Evolutionary conservation across 208 protist genomes (phyloP).

Genomic region (Perkinsela sp.): DNA sequence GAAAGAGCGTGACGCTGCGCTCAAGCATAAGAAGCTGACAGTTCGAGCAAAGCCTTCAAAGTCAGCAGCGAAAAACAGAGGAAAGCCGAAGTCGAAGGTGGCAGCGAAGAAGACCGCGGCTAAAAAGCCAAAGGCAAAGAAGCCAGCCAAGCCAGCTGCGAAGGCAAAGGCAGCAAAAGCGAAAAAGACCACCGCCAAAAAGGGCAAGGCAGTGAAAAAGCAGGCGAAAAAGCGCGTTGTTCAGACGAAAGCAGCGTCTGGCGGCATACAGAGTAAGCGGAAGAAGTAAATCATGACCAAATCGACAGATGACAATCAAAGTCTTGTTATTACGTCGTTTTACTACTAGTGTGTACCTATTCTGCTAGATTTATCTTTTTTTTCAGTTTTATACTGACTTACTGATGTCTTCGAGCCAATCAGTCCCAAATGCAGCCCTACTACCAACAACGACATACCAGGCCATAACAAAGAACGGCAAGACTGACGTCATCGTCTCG

Average conservation of each 20-base stretch:
- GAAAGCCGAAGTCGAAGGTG: neutral
- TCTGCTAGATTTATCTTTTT: no score
- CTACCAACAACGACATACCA: neutral
- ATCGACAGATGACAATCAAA: no score
- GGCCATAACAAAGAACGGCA: neutral
- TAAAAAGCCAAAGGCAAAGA: neutral
- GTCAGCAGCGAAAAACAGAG: slow-evolving; percentile 2
- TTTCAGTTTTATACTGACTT: no score
- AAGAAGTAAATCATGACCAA: no score
- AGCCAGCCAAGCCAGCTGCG: neutral
- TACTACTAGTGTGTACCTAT: no score
- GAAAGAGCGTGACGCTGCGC: slow-evolving; percentile 17
- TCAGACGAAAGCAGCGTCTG: slow-evolving; percentile 6
- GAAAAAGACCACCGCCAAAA: slow-evolving; percentile 10
- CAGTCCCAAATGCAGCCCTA: neutral
- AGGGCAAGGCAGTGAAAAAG: slow-evolving; percentile 14
- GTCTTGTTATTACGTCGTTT: no score
- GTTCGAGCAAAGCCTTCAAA: slow-evolving; percentile 8
- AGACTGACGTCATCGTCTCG: slow-evolving; percentile 1
- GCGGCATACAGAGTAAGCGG: neutral
- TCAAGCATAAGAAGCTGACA: slow-evolving; percentile 9
- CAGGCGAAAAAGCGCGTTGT: slow-evolving; percentile 10
- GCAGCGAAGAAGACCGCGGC: neutral
- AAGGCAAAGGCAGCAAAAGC: slow-evolving; percentile 8
- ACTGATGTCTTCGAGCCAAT: no score